Percentiles rank a stretch among this genome's conserved stretches.
Evolutionary conservation across 345 rosid genomes (phyloP).

Genomic region (Aegle marmelos): DNA sequence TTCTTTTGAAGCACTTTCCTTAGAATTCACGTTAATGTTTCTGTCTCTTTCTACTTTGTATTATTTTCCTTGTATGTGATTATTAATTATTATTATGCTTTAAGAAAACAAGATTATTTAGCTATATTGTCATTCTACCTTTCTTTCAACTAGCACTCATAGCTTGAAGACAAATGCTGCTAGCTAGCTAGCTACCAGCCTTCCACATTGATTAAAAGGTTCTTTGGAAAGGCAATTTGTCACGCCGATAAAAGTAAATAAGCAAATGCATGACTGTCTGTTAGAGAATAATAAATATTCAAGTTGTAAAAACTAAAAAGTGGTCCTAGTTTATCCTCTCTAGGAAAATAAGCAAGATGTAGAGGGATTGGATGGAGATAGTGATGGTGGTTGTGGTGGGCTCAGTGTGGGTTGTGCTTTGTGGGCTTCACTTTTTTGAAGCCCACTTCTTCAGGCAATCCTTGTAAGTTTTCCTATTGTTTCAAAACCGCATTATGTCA

Average conservation of each 20-base stretch:
- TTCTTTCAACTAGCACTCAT: not conserved
- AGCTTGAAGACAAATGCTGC: not conserved
- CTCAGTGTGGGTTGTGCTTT: not conserved
- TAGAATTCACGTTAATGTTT: constrained; percentile 17
- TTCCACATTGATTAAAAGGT: not conserved
- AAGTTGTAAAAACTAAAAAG: not conserved
- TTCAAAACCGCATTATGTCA: not conserved
- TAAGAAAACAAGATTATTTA: not conserved
- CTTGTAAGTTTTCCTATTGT: not conserved
- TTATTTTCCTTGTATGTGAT: not conserved
- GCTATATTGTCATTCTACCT: not conserved
- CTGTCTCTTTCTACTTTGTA: not conserved
- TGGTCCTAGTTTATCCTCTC: too few species aligned
- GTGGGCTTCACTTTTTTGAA: not conserved
- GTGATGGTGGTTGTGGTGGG: not conserved
- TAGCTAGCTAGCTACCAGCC: not conserved
- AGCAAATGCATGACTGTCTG: not conserved
- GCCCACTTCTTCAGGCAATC: not conserved
- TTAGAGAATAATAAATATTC: not conserved
- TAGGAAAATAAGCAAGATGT: not conserved
- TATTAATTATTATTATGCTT: constrained; percentile 6
- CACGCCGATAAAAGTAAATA: not conserved
- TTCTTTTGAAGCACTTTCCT: constrained; percentile 17
- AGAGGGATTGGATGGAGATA: not conserved
- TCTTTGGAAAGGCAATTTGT: not conserved